Conservation (phyloP, 345 rosid species). For the rapeseed (Brassica napus) region Da-Ae NC_063436.1:17724501-17725000, state of each 20-base stretch:
- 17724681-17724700: conserved; percentile 20
- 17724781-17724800: conserved; percentile 26
- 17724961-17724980: not conserved
- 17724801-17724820: conserved; percentile 1
- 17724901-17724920: conserved; percentile 3
- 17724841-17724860: conserved; percentile 22
- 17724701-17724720: conserved; percentile 31
- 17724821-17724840: not conserved
- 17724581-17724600: conserved; percentile 27
- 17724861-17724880: not conserved
- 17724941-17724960: not conserved
- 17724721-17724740: conserved; percentile 25
- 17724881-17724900: not conserved
- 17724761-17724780: conserved; percentile 31
- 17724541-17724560: not conserved
- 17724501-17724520: too few relatives aligned
- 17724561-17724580: not conserved
- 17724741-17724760: conserved; percentile 35
- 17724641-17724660: conserved; percentile 29
- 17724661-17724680: conserved; percentile 33
- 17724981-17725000: not conserved
- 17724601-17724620: not conserved
- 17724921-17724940: conserved; percentile 24
- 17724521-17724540: not conserved
- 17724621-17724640: not conserved